Conservation (phyloP, 352 stramenopile species). For the Phytophthora vignae region DNA sequence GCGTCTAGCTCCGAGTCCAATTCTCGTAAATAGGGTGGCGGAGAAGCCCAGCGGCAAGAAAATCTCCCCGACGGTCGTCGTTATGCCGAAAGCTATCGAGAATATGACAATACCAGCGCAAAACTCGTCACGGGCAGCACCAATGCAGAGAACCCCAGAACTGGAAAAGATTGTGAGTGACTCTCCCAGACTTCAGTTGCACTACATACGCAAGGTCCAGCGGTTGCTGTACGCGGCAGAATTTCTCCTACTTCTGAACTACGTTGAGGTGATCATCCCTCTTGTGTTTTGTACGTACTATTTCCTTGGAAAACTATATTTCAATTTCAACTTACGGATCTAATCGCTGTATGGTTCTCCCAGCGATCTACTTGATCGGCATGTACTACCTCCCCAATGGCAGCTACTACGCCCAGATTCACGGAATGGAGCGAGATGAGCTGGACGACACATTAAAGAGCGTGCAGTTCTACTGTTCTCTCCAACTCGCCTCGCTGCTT, state of each 20-base stretch:
- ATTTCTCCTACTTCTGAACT: slow-evolving; percentile 31
- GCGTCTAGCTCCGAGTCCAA: not conserved
- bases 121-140: not conserved
- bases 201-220: slow-evolving; percentile 6
- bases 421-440: not conserved
- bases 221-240: slow-evolving; percentile 24
- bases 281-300: slow-evolving; percentile 26
- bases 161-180: not conserved
- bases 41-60: not conserved
- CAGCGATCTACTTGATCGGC: slow-evolving; percentile 16
- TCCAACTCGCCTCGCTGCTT: slow-evolving; percentile 14
- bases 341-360: not conserved
- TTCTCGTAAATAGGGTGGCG: not conserved
- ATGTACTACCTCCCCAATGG: slow-evolving; percentile 21
- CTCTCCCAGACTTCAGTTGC: not conserved
- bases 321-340: not conserved
- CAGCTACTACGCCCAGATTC: slow-evolving; percentile 11
- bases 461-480: slow-evolving; percentile 12
- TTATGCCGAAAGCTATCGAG: not conserved
- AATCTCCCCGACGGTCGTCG: not conserved
- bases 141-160: not conserved
- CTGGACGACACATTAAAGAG: slow-evolving; percentile 4
- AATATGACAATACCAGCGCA: not conserved
- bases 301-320: not conserved
- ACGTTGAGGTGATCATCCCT: slow-evolving; percentile 29